Conservation (phyloP, 345 rosid species). For the Acer saccharum region DNA sequence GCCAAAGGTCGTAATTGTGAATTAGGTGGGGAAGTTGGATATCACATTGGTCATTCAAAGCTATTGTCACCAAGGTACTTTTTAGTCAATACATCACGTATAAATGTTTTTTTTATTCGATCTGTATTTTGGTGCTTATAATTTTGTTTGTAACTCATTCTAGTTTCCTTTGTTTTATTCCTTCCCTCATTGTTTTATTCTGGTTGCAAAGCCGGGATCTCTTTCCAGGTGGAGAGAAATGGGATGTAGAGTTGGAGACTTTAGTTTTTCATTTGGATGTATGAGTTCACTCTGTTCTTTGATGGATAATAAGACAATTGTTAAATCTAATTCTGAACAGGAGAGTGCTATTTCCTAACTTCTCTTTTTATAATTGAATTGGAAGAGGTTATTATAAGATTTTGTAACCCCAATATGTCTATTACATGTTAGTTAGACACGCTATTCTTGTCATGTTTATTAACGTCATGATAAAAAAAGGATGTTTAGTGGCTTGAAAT, state of each 20-base stretch:
- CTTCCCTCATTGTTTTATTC: neutral
- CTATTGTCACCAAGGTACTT: conserved; percentile 58
- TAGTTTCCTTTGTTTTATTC: neutral
- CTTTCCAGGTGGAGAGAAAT: neutral
- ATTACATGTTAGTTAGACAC: neutral
- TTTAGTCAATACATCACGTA: neutral
- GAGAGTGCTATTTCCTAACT: neutral
- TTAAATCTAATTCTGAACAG: neutral
- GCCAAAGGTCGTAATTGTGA: conserved; percentile 80
- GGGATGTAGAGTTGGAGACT: neutral
- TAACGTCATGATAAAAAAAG: neutral
- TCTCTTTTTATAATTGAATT: neutral
- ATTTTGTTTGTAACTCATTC: neutral
- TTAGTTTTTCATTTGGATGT: neutral
- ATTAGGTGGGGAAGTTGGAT: conserved; percentile 87
- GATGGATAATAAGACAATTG: neutral
- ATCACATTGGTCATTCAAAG: conserved; percentile 91
- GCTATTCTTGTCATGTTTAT: neutral
- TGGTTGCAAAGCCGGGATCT: neutral
- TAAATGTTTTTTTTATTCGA: neutral
- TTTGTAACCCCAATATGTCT: neutral
- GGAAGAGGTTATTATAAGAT: neutral
- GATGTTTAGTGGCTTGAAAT: no score
- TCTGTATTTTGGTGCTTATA: neutral
- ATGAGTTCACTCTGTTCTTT: neutral